Conservation (phyloP, 2,329 filamentous ascomycete genomes). For the Paecilomyces sp. region DNA sequence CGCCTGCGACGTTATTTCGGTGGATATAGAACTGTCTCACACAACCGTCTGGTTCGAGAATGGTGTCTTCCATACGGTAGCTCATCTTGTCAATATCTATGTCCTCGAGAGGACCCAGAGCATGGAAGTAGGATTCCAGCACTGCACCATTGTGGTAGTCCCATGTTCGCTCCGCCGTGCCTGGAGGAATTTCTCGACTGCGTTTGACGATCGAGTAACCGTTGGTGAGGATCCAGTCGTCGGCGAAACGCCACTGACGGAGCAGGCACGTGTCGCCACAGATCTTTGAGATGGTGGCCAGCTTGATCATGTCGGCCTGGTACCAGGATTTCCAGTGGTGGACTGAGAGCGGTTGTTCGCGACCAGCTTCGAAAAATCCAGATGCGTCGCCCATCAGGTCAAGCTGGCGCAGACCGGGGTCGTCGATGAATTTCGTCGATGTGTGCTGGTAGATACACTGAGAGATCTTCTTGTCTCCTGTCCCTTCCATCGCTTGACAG, state of each 20-base stretch:
- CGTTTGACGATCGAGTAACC: conserved; percentile 53
- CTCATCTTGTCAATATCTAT: conserved; percentile 45
- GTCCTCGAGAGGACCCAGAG: conserved; percentile 45
- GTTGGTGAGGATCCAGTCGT: conserved; percentile 49
- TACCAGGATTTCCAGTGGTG: conserved; percentile 62
- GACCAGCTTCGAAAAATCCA: conserved; percentile 55
- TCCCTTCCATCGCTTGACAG: conserved; percentile 41
- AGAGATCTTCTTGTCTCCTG: conserved; percentile 51
- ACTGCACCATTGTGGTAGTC: conserved; percentile 36
- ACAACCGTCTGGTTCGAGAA: conserved; percentile 34
- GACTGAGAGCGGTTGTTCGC: conserved; percentile 45
- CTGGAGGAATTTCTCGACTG: conserved; percentile 31
- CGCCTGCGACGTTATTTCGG: conserved; percentile 31
- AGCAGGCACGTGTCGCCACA: conserved; percentile 53
- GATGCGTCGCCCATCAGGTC: conserved; percentile 50
- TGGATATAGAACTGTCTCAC: conserved; percentile 53
- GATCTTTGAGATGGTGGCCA: conserved; percentile 43
- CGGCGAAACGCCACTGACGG: conserved; percentile 46
- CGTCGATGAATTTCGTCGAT: conserved; percentile 46
- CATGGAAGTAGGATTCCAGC: conserved; percentile 43
- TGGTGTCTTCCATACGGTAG: conserved; percentile 42
- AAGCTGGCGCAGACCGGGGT: conserved; percentile 52
- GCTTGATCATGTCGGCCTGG: conserved; percentile 41
- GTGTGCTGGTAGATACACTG: conserved; percentile 53
- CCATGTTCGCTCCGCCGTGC: conserved; percentile 49